These are phyloP conservation scores for Clonostachys rhizophaga DNA, from an alignment of 2,329 filamentous ascomycete species.

Conservation along the genomic window DNA sequence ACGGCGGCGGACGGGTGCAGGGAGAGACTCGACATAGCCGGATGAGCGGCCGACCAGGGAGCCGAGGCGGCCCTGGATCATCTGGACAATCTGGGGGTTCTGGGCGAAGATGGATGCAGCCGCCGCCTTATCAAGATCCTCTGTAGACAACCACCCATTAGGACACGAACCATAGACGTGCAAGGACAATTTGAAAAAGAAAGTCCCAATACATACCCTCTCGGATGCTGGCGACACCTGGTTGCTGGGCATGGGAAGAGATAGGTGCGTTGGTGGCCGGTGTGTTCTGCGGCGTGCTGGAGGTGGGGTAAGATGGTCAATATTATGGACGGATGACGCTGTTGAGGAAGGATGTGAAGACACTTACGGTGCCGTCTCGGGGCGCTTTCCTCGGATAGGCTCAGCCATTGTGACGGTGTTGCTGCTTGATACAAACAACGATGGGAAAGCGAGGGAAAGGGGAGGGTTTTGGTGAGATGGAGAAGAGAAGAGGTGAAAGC, in stretches of 20 bases:
- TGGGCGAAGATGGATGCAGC: constrained; percentile 92
- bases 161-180: not conserved
- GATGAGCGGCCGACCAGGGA: constrained; percentile 92
- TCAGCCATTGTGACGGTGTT: constrained; percentile 46
- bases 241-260: constrained; percentile 94
- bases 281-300: constrained; percentile 96
- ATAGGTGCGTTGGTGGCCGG: constrained; percentile 94
- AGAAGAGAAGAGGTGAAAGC: constrained; percentile 20
- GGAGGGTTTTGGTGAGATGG: constrained; percentile 13
- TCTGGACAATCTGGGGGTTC: constrained; percentile 89
- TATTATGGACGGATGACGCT: constrained; percentile 4
- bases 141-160: constrained; percentile 39
- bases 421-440: constrained; percentile 9
- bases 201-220: constrained; percentile 65
- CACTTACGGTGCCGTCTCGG: constrained; percentile 57
- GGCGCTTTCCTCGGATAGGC: constrained; percentile 60
- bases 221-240: constrained; percentile 89
- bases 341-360: constrained; percentile 8
- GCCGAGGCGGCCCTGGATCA: constrained; percentile 97
- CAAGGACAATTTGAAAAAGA: constrained; percentile 1
- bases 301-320: constrained; percentile 30
- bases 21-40: constrained; percentile 96
- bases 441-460: constrained; percentile 10
- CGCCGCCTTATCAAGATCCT: constrained; percentile 82
- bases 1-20: constrained; percentile 81